Conservation (phyloP, 192 early-diverging fungal genomes). For the Pecoramyces ruminantium region DNA sequence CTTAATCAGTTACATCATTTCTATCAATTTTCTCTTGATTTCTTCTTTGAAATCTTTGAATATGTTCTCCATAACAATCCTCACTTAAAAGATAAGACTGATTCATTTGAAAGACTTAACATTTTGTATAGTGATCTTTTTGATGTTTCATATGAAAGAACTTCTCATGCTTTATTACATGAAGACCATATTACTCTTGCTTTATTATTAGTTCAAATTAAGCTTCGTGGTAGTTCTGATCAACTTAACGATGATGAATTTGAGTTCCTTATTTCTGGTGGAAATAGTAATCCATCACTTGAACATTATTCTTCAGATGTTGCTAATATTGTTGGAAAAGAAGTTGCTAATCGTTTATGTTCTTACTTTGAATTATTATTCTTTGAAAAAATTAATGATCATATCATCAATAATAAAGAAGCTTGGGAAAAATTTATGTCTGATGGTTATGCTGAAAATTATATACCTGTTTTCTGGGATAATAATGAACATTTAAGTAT, state of each 20-base stretch:
- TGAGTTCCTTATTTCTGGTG: constrained; percentile 51
- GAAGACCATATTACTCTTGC: constrained; percentile 84
- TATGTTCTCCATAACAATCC: constrained; percentile 63
- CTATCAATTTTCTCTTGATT: constrained; percentile 97
- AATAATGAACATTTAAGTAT: constrained; percentile 15
- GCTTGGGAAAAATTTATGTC: constrained; percentile 28
- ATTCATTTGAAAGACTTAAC: constrained; percentile 47
- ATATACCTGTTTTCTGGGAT: constrained; percentile 37
- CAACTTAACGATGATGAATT: constrained; percentile 42
- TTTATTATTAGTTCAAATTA: constrained; percentile 73
- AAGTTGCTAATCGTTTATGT: neutral
- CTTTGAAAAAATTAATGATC: constrained; percentile 16
- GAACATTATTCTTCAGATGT: constrained; percentile 1
- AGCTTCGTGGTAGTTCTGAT: constrained; percentile 40
- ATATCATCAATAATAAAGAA: constrained; percentile 16
- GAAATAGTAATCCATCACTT: constrained; percentile 9
- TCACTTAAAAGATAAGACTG: constrained; percentile 39
- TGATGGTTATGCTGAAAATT: constrained; percentile 18
- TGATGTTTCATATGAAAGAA: constrained; percentile 56
- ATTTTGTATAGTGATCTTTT: constrained; percentile 74
- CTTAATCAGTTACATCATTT: constrained; percentile 74
- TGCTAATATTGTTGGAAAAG: neutral
- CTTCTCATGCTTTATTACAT: constrained; percentile 69
- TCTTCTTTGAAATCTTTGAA: constrained; percentile 86
- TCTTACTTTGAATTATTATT: neutral